Base-by-base conservation (phyloP, 2,329 filamentous ascomycete species). In the Podosphaera fusca region DNA sequence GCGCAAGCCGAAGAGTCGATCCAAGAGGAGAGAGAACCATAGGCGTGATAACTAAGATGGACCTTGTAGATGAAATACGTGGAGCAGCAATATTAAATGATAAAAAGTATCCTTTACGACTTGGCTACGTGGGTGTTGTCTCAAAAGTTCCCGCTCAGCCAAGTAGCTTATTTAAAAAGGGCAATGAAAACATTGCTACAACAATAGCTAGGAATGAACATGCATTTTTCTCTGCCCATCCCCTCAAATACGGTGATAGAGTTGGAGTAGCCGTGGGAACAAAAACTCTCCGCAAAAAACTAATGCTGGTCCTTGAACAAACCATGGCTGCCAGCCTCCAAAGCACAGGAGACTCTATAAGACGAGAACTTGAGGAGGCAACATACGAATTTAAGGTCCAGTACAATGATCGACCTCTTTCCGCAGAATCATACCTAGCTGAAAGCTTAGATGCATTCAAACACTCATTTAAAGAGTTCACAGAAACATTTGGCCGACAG, bases 331-430 rank as follows among this genome's bases (percentile, higher is more conserved):
- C 86, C 38, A 95, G 87, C 65, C 75, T 98, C 57, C 85, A 92
- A 63, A 81, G 81, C 57, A 98, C 92, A 2, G 86, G 85, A 63
- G 87, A 95, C 66, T 87, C 88, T 8, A 95, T 98, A 62, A 84
- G 84, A 60, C 87, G 95, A 67, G 92, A 98, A 69, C 79, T 98
- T 0, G 90, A 95, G 65, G 92, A 98, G 70, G 89, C 92, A 2
- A 90, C 87, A 0, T 98, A 98, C 67, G 90, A 98, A 70, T 98
- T 95, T 75, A 98, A 98, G 69, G 92, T 98, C 4, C 94, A 98
- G 69, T 98, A 98, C 72, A 98, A 98, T 66, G 92, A 98, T 68
- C 82, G 92, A 5, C 87, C 90, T 1, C 74, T 98, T 40, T 95
- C 87, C 55, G 92, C 92, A 1, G 92, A 98, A 68, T 95, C 90